A percentile compares a stretch with the other conserved stretches of the same genome.
These are phyloP conservation scores for Magnaporthiopsis poae DNA, from an alignment of 2,329 filamentous ascomycete species.

Conservation along the genomic window DNA sequence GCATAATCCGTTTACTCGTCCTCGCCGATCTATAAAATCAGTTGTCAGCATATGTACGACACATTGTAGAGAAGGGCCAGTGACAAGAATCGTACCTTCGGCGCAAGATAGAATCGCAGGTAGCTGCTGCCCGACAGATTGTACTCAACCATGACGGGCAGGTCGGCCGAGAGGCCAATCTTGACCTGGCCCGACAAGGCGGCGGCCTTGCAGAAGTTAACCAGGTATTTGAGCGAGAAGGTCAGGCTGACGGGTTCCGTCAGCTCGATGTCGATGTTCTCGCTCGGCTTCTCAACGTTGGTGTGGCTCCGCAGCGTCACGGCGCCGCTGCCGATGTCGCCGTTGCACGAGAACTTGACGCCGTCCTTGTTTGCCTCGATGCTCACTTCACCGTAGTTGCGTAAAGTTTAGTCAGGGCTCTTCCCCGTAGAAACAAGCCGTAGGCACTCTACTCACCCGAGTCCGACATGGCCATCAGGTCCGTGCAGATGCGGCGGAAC, in stretches of 20 bases:
- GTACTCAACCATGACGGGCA: conserved; percentile 93
- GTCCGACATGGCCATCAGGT: conserved; percentile 85
- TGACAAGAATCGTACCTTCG: conserved; percentile 62
- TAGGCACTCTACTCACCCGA: conserved; percentile 57
- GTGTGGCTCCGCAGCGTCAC: conserved; percentile 84
- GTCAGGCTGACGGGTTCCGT: conserved; percentile 87
- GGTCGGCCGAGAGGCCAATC: conserved; percentile 90
- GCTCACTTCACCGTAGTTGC: conserved; percentile 48
- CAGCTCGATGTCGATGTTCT: conserved; percentile 80
- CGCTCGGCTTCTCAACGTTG: conserved; percentile 78
- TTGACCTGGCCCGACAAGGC: conserved; percentile 73
- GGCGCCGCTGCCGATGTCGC: conserved; percentile 91
- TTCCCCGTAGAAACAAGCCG: too few relatives aligned
- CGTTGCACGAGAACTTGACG: conserved; percentile 84
- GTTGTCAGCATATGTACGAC: conserved; percentile 12
- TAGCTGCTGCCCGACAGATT: conserved; percentile 70
- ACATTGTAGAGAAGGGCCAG: neutral
- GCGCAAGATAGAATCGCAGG: conserved; percentile 92
- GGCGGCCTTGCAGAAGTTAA: conserved; percentile 99
- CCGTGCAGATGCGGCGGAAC: conserved; percentile 90
- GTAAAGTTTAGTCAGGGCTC: neutral
- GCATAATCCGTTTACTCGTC: conserved; percentile 23
- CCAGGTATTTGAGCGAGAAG: conserved; percentile 97
- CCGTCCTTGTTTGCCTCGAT: conserved; percentile 97
- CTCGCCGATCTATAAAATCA: conserved; percentile 24